Percentiles rank a stretch among this genome's conserved stretches.
These are phyloP conservation scores for Alternaria metachromatica DNA, from an alignment of 2,329 filamentous ascomycete genomes.

Conservation along the genomic window DNA sequence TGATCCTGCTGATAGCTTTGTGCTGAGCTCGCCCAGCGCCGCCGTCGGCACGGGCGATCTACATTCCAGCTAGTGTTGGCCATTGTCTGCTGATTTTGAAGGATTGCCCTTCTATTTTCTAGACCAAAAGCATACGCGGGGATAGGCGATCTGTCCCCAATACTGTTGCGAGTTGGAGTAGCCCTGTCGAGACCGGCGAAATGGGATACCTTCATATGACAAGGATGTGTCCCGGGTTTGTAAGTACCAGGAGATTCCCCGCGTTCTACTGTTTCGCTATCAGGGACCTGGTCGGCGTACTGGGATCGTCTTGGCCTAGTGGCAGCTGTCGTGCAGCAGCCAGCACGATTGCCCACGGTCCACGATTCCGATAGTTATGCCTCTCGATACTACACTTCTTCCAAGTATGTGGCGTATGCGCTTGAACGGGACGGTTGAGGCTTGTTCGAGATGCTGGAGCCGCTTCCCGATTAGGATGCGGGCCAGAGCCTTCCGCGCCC, in stretches of 20 bases:
- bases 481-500: constrained; percentile 6
- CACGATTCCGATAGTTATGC: background rate
- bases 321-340: background rate
- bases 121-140: background rate
- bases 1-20: background rate
- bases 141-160: background rate
- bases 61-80: background rate
- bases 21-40: background rate
- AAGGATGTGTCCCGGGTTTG: constrained; percentile 1
- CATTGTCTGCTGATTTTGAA: constrained; percentile 1
- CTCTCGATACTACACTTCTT: background rate
- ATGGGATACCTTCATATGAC: constrained; percentile 9
- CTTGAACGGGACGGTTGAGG: constrained; percentile 4
- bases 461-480: constrained; percentile 8
- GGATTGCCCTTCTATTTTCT: background rate
- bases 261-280: constrained; percentile 1
- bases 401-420: constrained; percentile 1
- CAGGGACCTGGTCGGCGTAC: background rate
- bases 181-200: constrained; percentile 8
- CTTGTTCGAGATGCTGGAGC: constrained; percentile 5
- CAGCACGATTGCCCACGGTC: background rate
- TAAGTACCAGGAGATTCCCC: constrained; percentile 13
- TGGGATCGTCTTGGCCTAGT: background rate
- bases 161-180: background rate
- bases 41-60: background rate